phyloP scores from a whole-genome alignment of 345 rosid species.

The Salix viminalis region DNA sequence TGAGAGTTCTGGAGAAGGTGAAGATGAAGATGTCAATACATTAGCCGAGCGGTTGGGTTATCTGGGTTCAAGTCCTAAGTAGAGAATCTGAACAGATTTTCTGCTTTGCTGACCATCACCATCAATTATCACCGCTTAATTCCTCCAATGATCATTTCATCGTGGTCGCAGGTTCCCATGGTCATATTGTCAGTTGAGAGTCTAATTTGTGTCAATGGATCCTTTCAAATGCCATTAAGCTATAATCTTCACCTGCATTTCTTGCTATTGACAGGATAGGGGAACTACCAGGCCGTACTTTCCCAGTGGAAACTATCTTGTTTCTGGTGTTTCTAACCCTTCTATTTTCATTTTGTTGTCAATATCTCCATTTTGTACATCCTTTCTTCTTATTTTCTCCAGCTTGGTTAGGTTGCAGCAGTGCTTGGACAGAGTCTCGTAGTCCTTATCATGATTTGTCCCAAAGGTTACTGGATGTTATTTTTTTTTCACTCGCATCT shows the following conservation, averaged over 20 bases:
- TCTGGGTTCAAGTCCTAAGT: constrained; percentile 38
- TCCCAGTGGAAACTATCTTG: constrained; percentile 15
- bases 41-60: constrained; percentile 49
- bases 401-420: constrained; percentile 42
- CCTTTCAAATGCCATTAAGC: constrained; percentile 8
- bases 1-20: constrained; percentile 27
- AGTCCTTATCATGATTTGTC: constrained; percentile 23
- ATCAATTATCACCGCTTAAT: not conserved
- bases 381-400: constrained; percentile 6
- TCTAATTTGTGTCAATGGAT: not conserved
- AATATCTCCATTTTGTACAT: not conserved
- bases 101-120: not conserved
- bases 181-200: not conserved
- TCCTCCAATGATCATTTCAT: not conserved
- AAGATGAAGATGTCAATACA: constrained; percentile 44
- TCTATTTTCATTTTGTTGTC: not conserved
- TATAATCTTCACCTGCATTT: constrained; percentile 23
- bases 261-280: constrained; percentile 36
- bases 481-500: not conserved
- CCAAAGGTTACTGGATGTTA: constrained; percentile 16
- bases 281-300: constrained; percentile 13
- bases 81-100: not conserved
- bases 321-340: constrained; percentile 31
- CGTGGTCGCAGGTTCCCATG: not conserved
- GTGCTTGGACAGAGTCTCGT: constrained; percentile 28